These are phyloP conservation scores for Penicillium sp. DNA, from an alignment of 2,329 filamentous ascomycete species.

Conservation along the genomic window DNA sequence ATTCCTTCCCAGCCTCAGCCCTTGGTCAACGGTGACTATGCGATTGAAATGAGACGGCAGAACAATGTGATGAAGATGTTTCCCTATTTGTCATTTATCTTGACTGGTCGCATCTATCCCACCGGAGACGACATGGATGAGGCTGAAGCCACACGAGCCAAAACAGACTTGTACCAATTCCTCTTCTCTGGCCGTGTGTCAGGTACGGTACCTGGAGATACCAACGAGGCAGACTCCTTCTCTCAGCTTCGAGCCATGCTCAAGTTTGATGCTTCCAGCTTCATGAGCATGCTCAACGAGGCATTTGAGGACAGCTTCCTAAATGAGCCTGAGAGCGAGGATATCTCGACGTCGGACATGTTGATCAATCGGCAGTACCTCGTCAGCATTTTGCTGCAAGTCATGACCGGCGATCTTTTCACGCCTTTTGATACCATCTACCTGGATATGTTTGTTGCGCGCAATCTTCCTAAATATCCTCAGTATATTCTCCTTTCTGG, in stretches of 20 bases:
- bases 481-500: conserved; percentile 92
- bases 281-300: conserved; percentile 93
- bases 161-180: conserved; percentile 87
- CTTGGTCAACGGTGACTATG: conserved; percentile 43
- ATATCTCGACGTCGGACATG: conserved; percentile 53
- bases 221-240: conserved; percentile 69
- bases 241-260: conserved; percentile 81
- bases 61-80: conserved; percentile 83
- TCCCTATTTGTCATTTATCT: conserved; percentile 85
- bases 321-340: conserved; percentile 69
- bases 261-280: conserved; percentile 84
- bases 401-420: conserved; percentile 74
- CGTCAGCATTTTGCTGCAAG: conserved; percentile 82
- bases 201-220: conserved; percentile 8
- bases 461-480: conserved; percentile 93
- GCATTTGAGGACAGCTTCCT: conserved; percentile 94
- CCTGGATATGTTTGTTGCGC: conserved; percentile 96
- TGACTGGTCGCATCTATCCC: conserved; percentile 90
- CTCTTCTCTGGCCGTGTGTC: conserved; percentile 73
- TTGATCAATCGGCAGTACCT: conserved; percentile 90
- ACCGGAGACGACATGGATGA: conserved; percentile 74
- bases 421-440: conserved; percentile 81
- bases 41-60: conserved; percentile 55
- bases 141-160: conserved; percentile 69
- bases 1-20: conserved; percentile 22